Base-by-base conservation (phyloP, 768 basidiomycete species). In the Trametes elegans region DNA sequence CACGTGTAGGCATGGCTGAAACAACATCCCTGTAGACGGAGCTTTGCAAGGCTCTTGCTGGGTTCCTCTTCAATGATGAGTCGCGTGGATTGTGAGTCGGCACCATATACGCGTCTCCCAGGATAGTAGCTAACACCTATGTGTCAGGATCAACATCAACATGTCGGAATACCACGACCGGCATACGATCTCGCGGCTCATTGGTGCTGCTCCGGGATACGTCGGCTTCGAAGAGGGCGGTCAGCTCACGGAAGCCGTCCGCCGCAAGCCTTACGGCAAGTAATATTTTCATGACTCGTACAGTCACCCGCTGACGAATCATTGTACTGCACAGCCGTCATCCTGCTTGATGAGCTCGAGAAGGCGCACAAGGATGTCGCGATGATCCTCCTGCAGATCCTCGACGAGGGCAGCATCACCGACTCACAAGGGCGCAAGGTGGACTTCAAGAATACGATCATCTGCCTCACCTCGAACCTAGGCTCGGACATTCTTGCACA, bases 101-200 rank as follows among this genome's bases (percentile, higher is more conserved):
- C 28, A 27, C 34, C 34, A 35, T n/a, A 35, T 35, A 11, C n/a
- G 9, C 11, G 10, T 8, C 10, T 28, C 0, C 0, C 9, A 7
- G 13, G 11, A n/a, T 3, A 0, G n/a, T 39, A 18, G 31, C 44
- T 50, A 24, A 43, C 16, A 19, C 0, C 18, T 21, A 7, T 13
- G 6, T 19, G 10, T 39, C 57, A 90, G 88, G 49, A 92, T 94
- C 59, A 90, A 87, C 55, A 92, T 96, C 66, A 95, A 97, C 62
- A 94, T 96, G 92, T 89, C 90, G n/a, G 91, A 97, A 80, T 97
- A 89, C 64, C 90, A 92, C 46, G 94, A 95, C 61, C 82, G 93
- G 49, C 92, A 98, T 65, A 93, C 92, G 0, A 87, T 98, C 48
- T 91, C 92, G 0, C 79, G 93, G 4, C 74, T 98, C 21, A 92